These are phyloP conservation scores for Lasiosphaeris hirsuta DNA, from an alignment of 495 filamentous ascomycete species.

Conservation along the genomic window DNA sequence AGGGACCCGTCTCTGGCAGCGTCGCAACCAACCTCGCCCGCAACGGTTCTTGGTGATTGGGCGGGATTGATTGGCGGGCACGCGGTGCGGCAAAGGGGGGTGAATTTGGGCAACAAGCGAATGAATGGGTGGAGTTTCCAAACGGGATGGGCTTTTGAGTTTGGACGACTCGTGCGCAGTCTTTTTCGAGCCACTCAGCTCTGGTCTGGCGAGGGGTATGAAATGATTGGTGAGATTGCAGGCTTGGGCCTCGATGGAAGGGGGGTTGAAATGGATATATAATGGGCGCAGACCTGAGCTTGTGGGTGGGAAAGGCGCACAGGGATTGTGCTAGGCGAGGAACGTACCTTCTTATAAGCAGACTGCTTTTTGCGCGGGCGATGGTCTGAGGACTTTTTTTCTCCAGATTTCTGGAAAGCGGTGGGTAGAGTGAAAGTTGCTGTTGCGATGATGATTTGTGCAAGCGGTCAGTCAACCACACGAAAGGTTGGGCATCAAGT, in stretches of 20 bases:
- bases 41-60: conserved; percentile 28
- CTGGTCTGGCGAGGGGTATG: conserved; percentile 31
- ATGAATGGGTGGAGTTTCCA: conserved; percentile 34
- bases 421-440: conserved; percentile 3
- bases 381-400: conserved; percentile 2
- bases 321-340: not conserved
- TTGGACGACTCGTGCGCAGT: conserved; percentile 28
- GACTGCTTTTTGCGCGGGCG: not conserved
- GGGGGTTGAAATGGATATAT: conserved; percentile 19
- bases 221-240: conserved; percentile 39
- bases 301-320: conserved; percentile 9
- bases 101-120: conserved; percentile 24
- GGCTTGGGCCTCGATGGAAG: conserved; percentile 13
- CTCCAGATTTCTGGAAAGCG: not conserved
- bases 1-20: not conserved
- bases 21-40: conserved; percentile 21
- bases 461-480: conserved; percentile 33
- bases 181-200: conserved; percentile 36
- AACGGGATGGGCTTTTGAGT: conserved; percentile 15
- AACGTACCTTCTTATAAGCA: conserved; percentile 13
- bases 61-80: conserved; percentile 33
- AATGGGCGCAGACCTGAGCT: not conserved
- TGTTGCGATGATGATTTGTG: conserved; percentile 28
- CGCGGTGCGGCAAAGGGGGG: not conserved
- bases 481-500: conserved; percentile 36